Evolutionary conservation across 2,329 filamentous ascomycete genomes (phyloP).

Genomic region (Exophiala alcalophila): DNA sequence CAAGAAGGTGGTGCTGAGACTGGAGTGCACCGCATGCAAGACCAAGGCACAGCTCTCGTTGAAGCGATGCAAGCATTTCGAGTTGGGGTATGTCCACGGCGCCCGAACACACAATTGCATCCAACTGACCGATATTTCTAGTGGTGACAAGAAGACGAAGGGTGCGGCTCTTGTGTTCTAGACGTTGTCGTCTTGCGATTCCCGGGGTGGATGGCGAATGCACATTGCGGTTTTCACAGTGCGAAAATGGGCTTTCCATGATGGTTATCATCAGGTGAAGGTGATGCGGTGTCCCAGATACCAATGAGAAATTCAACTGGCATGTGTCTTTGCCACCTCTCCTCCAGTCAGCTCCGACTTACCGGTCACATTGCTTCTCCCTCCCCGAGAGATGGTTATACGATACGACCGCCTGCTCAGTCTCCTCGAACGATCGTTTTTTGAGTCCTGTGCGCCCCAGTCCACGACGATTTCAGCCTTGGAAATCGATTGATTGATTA

Average conservation of each 20-base stretch:
- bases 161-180: constrained; percentile 99
- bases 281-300: constrained; percentile 12
- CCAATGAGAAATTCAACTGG: constrained; percentile 11
- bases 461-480: no score
- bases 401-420: no score
- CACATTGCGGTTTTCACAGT: constrained; percentile 4
- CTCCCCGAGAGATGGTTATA: no score
- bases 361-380: background rate
- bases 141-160: constrained; percentile 99
- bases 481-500: no score
- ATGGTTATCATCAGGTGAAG: constrained; percentile 1
- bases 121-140: constrained; percentile 38
- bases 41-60: constrained; percentile 95
- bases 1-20: constrained; percentile 98
- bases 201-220: constrained; percentile 8
- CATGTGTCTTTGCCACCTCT: constrained; percentile 6
- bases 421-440: no score
- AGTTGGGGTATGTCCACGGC: constrained; percentile 80
- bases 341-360: constrained; percentile 1
- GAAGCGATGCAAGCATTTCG: constrained; percentile 99
- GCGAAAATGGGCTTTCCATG: constrained; percentile 8
- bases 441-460: no score
- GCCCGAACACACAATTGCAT: constrained; percentile 2
- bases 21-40: constrained; percentile 92
- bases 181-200: constrained; percentile 43